Evolutionary conservation across 2,329 filamentous ascomycete genomes (phyloP).

Genomic region (Aspergillus versicolor): DNA sequence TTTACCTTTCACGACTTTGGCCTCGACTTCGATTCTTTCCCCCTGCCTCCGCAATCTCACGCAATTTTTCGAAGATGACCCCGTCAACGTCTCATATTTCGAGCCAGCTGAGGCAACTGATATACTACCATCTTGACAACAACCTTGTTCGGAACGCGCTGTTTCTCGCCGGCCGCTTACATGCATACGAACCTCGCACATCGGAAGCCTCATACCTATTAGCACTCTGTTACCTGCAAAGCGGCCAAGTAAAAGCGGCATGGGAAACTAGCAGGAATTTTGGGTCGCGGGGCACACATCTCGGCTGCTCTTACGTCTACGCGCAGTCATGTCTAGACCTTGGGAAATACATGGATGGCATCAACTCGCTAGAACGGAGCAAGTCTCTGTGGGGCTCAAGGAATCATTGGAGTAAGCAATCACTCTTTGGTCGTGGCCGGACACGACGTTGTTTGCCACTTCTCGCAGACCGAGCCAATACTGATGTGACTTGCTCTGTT

Average conservation of each 20-base stretch:
- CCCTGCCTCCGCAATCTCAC: not conserved
- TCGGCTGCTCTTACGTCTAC: slow-evolving; percentile 89
- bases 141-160: slow-evolving; percentile 84
- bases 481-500: slow-evolving; percentile 9
- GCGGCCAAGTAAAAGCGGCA: slow-evolving; percentile 80
- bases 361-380: slow-evolving; percentile 78
- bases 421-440: not conserved
- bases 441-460: not conserved
- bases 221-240: slow-evolving; percentile 78
- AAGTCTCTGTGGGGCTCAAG: slow-evolving; percentile 72
- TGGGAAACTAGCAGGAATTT: slow-evolving; percentile 76
- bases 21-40: slow-evolving; percentile 7
- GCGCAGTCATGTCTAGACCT: slow-evolving; percentile 83
- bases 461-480: not conserved
- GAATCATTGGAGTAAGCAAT: slow-evolving; percentile 70
- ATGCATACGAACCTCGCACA: slow-evolving; percentile 78
- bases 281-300: slow-evolving; percentile 68
- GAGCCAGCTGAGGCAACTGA: slow-evolving; percentile 62
- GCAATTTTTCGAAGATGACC: slow-evolving; percentile 48
- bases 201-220: slow-evolving; percentile 80
- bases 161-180: slow-evolving; percentile 85
- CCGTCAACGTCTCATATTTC: slow-evolving; percentile 55
- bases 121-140: slow-evolving; percentile 82
- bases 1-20: slow-evolving; percentile 18
- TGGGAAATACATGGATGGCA: slow-evolving; percentile 76